phyloP scores from a whole-genome alignment of 2,329 filamentous ascomycete species.

The Cercospora citrullina region DNA sequence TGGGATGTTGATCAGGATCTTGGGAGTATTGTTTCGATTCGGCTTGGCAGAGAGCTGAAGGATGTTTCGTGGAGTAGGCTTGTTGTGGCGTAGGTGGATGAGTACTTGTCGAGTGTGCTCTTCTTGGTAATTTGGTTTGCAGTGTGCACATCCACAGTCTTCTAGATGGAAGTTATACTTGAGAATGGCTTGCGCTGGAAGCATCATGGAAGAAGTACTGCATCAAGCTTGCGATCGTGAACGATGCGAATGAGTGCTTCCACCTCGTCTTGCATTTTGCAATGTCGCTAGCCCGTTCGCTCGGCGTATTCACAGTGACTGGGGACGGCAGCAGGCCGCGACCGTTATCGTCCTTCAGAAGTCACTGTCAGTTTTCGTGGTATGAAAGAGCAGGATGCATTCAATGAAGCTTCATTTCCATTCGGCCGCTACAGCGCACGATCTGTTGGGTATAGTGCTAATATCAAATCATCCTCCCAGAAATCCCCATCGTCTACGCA shows the following conservation, averaged over 20 bases:
- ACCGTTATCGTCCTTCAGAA: background rate
- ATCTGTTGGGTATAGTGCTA: slow-evolving; percentile 5
- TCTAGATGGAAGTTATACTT: background rate
- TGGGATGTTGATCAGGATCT: background rate
- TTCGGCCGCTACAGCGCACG: background rate
- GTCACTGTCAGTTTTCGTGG: too few relatives aligned
- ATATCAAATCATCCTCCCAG: background rate
- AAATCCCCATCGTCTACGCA: background rate
- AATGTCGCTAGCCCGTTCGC: background rate
- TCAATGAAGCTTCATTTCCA: background rate
- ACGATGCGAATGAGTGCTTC: background rate
- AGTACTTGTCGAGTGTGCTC: background rate
- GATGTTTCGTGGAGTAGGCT: background rate
- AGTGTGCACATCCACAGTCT: background rate
- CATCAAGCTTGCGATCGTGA: background rate
- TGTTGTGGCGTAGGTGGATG: background rate
- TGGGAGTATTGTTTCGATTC: background rate
- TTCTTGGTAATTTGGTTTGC: background rate
- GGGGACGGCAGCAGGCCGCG: background rate
- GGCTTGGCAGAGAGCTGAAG: background rate
- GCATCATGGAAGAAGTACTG: background rate
- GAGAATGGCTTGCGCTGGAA: background rate
- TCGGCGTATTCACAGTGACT: background rate
- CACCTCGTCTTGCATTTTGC: background rate
- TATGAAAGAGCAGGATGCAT: background rate